Conservation (phyloP, 2,329 filamentous ascomycete species). For the Cyphellophora attinorum region DNA sequence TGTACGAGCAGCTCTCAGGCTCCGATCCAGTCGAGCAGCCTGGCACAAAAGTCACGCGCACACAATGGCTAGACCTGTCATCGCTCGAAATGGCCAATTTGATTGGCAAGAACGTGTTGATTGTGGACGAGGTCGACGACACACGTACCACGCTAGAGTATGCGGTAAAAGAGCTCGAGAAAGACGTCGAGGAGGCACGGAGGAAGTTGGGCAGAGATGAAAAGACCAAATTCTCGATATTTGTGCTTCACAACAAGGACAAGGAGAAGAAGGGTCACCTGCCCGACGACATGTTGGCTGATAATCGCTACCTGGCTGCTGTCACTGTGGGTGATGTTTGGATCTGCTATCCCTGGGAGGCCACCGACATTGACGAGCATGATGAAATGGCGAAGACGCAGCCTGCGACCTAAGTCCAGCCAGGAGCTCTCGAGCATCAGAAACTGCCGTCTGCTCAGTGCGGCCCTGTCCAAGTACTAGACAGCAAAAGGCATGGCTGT, state of each 20-base stretch:
- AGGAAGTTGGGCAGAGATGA: slow-evolving; percentile 58
- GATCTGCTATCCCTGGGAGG: slow-evolving; percentile 99
- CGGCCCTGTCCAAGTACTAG: too few species aligned
- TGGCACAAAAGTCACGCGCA: slow-evolving; percentile 91
- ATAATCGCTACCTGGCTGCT: slow-evolving; percentile 70
- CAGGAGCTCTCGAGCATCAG: too few species aligned
- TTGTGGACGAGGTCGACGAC: slow-evolving; percentile 93
- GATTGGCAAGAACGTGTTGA: slow-evolving; percentile 82
- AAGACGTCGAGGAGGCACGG: slow-evolving; percentile 79
- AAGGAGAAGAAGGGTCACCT: slow-evolving; percentile 88
- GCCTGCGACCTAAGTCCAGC: slow-evolving; percentile 17
- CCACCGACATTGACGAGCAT: slow-evolving; percentile 85
- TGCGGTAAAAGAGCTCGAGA: slow-evolving; percentile 83
- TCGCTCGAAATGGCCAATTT: slow-evolving; percentile 80
- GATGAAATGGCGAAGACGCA: slow-evolving; percentile 55
- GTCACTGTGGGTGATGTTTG: slow-evolving; percentile 86
- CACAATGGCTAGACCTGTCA: slow-evolving; percentile 92
- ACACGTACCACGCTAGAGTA: slow-evolving; percentile 91
- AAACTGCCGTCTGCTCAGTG: too few species aligned
- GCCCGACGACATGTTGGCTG: slow-evolving; percentile 62
- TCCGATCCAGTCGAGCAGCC: slow-evolving; percentile 61
- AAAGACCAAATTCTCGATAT: slow-evolving; percentile 84
- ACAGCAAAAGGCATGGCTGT: too few species aligned
- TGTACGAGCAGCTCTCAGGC: slow-evolving; percentile 75
- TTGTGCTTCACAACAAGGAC: slow-evolving; percentile 98